Evolutionary conservation across 345 rosid genomes (phyloP).

Genomic region (Linum lewisii): DNA sequence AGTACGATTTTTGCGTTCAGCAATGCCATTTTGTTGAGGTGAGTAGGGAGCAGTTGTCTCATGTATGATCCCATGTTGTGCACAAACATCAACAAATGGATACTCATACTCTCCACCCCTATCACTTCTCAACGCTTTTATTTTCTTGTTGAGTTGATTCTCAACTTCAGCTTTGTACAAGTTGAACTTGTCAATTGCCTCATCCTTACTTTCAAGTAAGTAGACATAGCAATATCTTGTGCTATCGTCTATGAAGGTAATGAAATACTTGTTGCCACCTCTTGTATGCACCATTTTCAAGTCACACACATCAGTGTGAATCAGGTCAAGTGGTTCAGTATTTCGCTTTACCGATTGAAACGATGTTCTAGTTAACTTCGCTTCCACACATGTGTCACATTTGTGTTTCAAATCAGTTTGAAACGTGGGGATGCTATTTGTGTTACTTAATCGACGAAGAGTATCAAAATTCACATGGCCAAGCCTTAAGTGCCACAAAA

Average conservation of each 20-base stretch:
- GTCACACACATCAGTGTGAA: background rate
- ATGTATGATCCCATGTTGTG: background rate
- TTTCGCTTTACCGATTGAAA: background rate
- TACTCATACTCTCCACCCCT: background rate
- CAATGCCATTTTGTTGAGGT: constrained; percentile 1
- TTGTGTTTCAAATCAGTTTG: background rate
- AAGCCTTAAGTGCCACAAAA: no score
- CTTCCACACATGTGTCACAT: background rate
- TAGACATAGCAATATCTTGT: background rate
- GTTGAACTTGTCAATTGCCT: background rate
- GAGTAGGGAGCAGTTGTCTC: background rate
- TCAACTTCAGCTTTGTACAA: background rate
- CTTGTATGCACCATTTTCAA: background rate
- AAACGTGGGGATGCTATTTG: background rate
- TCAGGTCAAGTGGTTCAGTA: background rate
- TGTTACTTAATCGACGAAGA: background rate
- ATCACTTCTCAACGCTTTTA: background rate
- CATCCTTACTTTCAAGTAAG: background rate
- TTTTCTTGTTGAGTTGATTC: background rate
- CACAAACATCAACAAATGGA: background rate
- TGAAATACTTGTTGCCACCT: background rate
- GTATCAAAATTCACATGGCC: background rate
- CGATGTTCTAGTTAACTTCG: background rate
- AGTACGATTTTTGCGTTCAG: background rate
- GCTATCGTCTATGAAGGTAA: background rate